Base-by-base conservation (phyloP, 257 asterid genomes). In the Gardenia jasminoides region DNA sequence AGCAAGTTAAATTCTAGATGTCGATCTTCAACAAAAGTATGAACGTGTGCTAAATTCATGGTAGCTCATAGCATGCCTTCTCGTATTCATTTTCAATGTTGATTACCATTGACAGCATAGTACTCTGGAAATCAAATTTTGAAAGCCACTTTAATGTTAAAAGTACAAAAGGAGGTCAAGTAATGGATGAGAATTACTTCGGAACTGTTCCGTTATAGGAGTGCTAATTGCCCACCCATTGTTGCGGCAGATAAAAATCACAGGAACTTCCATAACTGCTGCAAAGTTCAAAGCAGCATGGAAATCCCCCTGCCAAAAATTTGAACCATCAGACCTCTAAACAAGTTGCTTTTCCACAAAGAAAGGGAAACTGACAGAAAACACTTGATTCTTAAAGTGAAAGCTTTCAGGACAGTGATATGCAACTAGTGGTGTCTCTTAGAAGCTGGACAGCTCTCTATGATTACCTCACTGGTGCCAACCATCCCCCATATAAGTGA, bases 141-240 rank as follows among this genome's bases (percentile, higher is more conserved):
- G 46, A 46, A 30, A 77, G 52, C 26, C 24, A 48, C 8, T 19
- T 54, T 36, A 52, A 54, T 44, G 50, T 26, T 10, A 67, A 41
- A 26, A 31, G 15, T 2, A 31, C 78, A 4, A 31, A 41, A n/a
- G 48, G 48, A 48, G 59, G 68, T 44, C 56, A 70, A 31, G 65
- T 67, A 16, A 36, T 52, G n/a, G 41, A 30, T 44, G 59, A 48
- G 46, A 67, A 58, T 9, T 87, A 95, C 98, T 95, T 83, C 96
- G 86, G 77, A 95, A 95, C 43, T 93, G 98, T 7, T 95, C 86
- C 0, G 92, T 76, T 46, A 76, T 52, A 10, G 99, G 96, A 24
- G 97, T 93, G 89, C 99, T 95, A 72, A 95, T 93, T 81, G 98
- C 98, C 97, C 97, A 95, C 62, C 99, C 98, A 61, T 95, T 93